These are phyloP conservation scores for Globisporangium camurandrum DNA, from an alignment of 352 stramenopile genomes.

Conservation along the genomic window DNA sequence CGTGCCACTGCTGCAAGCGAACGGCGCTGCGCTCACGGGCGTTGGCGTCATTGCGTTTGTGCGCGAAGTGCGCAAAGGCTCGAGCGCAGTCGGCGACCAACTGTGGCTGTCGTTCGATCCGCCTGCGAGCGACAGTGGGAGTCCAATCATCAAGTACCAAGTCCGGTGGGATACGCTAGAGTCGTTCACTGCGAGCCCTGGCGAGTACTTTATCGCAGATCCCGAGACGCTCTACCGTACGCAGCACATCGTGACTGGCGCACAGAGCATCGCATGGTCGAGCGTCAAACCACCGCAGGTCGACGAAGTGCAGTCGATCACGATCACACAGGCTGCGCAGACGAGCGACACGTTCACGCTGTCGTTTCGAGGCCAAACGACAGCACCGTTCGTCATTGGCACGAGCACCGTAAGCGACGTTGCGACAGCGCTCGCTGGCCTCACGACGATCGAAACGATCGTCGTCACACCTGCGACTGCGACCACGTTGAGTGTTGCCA, in stretches of 20 bases:
- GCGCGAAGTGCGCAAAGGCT: slow-evolving; percentile 52
- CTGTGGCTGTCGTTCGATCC: slow-evolving; percentile 75
- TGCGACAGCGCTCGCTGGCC: slow-evolving; percentile 21
- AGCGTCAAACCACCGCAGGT: slow-evolving; percentile 19
- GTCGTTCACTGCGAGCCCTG: slow-evolving; percentile 40
- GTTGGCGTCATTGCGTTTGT: slow-evolving; percentile 34
- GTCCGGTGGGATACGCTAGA: slow-evolving; percentile 60
- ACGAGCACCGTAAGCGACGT: slow-evolving; percentile 26
- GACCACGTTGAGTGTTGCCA: slow-evolving; percentile 14
- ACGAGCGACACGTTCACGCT: slow-evolving; percentile 33
- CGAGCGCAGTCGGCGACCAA: slow-evolving; percentile 59
- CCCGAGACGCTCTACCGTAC: slow-evolving; percentile 39
- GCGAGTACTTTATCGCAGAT: slow-evolving; percentile 41
- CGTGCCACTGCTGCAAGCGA: slow-evolving; percentile 35
- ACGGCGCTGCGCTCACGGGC: slow-evolving; percentile 25
- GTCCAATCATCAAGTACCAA: slow-evolving; percentile 53
- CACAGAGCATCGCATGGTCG: slow-evolving; percentile 55
- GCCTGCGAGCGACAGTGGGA: slow-evolving; percentile 51
- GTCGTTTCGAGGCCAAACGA: slow-evolving; percentile 37
- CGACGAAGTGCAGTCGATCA: slow-evolving; percentile 40
- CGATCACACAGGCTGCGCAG: slow-evolving; percentile 3
- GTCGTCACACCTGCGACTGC: slow-evolving; percentile 26
- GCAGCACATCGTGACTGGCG: slow-evolving; percentile 43
- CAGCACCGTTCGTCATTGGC: slow-evolving; percentile 21
- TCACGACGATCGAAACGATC: slow-evolving; percentile 39